A percentile compares a stretch with the other conserved stretches of the same genome.
Evolutionary conservation across 805 yeast genomes (phyloP).

Genomic region (Wickerhamiella kurtzmanii): DNA sequence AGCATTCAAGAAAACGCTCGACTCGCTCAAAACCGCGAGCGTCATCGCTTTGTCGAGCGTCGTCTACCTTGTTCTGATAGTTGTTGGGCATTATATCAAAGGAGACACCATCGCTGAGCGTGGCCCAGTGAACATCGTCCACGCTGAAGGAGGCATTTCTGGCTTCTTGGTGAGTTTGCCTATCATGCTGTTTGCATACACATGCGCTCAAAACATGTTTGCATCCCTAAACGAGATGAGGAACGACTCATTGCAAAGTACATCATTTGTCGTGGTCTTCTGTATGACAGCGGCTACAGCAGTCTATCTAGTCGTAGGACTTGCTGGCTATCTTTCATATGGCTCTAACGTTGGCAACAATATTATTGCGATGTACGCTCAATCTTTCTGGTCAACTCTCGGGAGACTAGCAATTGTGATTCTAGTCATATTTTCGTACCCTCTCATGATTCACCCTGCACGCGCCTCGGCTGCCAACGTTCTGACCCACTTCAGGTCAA

Average conservation of each 20-base stretch:
- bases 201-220: constrained; percentile 93
- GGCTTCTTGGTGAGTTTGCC: constrained; percentile 63
- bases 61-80: constrained; percentile 58
- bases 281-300: constrained; percentile 49
- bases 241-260: constrained; percentile 36
- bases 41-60: constrained; percentile 72
- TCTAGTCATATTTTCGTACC: constrained; percentile 72
- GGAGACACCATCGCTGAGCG: constrained; percentile 39
- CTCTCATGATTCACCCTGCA: constrained; percentile 83
- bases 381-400: constrained; percentile 49
- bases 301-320: constrained; percentile 60
- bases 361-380: constrained; percentile 64
- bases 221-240: constrained; percentile 70
- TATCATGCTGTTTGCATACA: constrained; percentile 86
- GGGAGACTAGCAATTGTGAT: constrained; percentile 73
- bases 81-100: constrained; percentile 51
- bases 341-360: constrained; percentile 72
- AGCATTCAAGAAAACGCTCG: constrained; percentile 60
- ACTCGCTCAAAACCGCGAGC: constrained; percentile 76
- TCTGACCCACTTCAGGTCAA: constrained; percentile 29
- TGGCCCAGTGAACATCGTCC: constrained; percentile 38
- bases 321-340: constrained; percentile 73
- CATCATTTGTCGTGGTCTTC: constrained; percentile 34
- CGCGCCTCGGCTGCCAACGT: constrained; percentile 70
- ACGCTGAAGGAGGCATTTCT: constrained; percentile 30